Base-by-base conservation (phyloP, 371 early-diverging fungal species). In the Lichtheimia corymbifera region DNA sequence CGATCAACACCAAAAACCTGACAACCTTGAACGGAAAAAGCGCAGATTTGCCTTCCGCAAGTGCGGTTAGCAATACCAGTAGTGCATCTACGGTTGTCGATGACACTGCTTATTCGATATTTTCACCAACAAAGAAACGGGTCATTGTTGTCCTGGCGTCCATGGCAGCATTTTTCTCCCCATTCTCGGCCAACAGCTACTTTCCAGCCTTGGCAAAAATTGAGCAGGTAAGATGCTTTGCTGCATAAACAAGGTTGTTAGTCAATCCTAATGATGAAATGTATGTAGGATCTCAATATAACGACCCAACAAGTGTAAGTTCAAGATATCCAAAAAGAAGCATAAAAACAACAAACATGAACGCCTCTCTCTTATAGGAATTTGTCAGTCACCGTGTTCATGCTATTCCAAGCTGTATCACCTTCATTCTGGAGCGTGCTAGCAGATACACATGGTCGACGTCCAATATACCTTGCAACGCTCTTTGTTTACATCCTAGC, bases 391-490 rank as follows among this genome's bases (percentile, higher is more conserved):
- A 72, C 76, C 0, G 63, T 73, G 28, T 79, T 74, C 30, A 74
- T 79, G 76, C 62, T 79, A 15, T 71, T 79, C 40, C 76, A 79
- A 64, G 79, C 74, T 2, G 47, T 76, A 25, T 72, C 79, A 0
- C 79, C 79, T 11, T 72, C 74, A 2, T 71, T 88, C 25, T 91
- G 90, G 90, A 87, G 86, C 47, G 74, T 83, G 14, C 59, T 88
- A 11, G 84, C 90, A 0, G 91, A 91, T 64, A 73, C 63, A 6
- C 71, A 67, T 27, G 90, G 91, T 0, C 80, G 91, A 14, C 79
- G 87, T 13, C 87, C 85, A 2, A 83, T 91, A 12, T 88, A 86
- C 56, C 69, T 86, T 3, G 18, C 61, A 15, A 87, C 89, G 3
- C 73, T 88, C 57, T 54, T 86, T 11, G 74, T 89, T 12, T 89